Conservation (phyloP, 768 basidiomycete genomes). For the Clathrus columnatus region DNA sequence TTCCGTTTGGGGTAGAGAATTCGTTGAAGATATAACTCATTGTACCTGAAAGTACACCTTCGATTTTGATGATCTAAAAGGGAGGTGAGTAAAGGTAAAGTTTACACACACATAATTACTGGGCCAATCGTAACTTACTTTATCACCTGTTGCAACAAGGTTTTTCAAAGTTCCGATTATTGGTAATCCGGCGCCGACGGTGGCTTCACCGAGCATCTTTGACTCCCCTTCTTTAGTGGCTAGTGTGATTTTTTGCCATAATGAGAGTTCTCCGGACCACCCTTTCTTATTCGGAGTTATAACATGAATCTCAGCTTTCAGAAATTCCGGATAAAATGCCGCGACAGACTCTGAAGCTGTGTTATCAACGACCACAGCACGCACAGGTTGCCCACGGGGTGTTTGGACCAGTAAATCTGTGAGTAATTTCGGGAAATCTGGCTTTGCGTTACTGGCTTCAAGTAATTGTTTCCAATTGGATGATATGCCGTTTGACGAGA, state of each 20-base stretch:
- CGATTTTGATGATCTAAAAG: slow-evolving; percentile 87
- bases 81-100: neutral
- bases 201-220: slow-evolving; percentile 78
- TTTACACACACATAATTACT: neutral
- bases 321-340: slow-evolving; percentile 67
- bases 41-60: slow-evolving; percentile 96
- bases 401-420: slow-evolving; percentile 39
- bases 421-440: slow-evolving; percentile 33
- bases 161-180: slow-evolving; percentile 89
- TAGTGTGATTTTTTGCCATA: slow-evolving; percentile 62
- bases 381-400: slow-evolving; percentile 27
- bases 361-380: slow-evolving; percentile 80
- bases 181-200: slow-evolving; percentile 93
- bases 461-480: slow-evolving; percentile 43
- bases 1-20: slow-evolving; percentile 63
- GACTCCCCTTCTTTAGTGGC: slow-evolving; percentile 53
- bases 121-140: slow-evolving; percentile 36
- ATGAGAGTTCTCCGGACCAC: slow-evolving; percentile 58
- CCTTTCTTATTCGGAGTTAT: slow-evolving; percentile 99
- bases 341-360: slow-evolving; percentile 83
- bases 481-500: slow-evolving; percentile 37
- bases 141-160: slow-evolving; percentile 85
- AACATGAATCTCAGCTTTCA: slow-evolving; percentile 72
- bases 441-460: slow-evolving; percentile 34
- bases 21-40: slow-evolving; percentile 99